A percentile compares a stretch with the other conserved stretches of the same genome.
Evolutionary conservation across 2,329 filamentous ascomycete species (phyloP).

Genomic region (Fusarium sp.): DNA sequence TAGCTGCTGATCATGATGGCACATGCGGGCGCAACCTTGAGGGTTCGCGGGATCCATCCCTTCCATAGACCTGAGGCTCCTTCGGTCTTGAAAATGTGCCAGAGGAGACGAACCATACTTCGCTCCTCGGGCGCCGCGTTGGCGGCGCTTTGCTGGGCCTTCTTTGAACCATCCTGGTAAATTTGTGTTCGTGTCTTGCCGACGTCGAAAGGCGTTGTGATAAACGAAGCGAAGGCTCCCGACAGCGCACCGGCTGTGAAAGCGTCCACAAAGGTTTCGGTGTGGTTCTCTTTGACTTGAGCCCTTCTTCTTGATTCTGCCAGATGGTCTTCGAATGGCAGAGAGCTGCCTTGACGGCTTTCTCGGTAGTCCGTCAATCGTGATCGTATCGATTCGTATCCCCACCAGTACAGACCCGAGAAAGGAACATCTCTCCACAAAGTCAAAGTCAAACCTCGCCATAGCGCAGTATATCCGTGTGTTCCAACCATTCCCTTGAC

Average conservation of each 20-base stretch:
- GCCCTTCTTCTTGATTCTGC: slow-evolving; percentile 63
- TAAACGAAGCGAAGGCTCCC: slow-evolving; percentile 84
- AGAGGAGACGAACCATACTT: slow-evolving; percentile 84
- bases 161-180: slow-evolving; percentile 65
- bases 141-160: slow-evolving; percentile 35
- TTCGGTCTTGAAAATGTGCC: slow-evolving; percentile 90
- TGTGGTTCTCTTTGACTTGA: slow-evolving; percentile 76
- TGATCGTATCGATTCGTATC: slow-evolving; percentile 87
- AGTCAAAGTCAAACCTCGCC: slow-evolving; percentile 90
- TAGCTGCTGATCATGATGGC: slow-evolving; percentile 99
- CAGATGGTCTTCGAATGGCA: slow-evolving; percentile 51
- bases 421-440: slow-evolving; percentile 98
- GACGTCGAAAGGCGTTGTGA: slow-evolving; percentile 96
- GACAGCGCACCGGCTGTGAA: slow-evolving; percentile 88
- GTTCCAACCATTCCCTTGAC: slow-evolving; percentile 81
- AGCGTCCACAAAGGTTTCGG: slow-evolving; percentile 85
- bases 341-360: slow-evolving; percentile 57
- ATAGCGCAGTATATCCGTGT: slow-evolving; percentile 84
- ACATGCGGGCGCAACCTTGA: slow-evolving; percentile 96
- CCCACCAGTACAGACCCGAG: slow-evolving; percentile 97
- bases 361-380: slow-evolving; percentile 76
- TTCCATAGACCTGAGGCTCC: slow-evolving; percentile 84
- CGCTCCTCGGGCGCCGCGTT: slow-evolving; percentile 74
- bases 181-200: slow-evolving; percentile 96
- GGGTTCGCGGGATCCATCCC: slow-evolving; percentile 89